Conservation (phyloP, 495 filamentous ascomycete species). For the Chaetomium tenue region DNA sequence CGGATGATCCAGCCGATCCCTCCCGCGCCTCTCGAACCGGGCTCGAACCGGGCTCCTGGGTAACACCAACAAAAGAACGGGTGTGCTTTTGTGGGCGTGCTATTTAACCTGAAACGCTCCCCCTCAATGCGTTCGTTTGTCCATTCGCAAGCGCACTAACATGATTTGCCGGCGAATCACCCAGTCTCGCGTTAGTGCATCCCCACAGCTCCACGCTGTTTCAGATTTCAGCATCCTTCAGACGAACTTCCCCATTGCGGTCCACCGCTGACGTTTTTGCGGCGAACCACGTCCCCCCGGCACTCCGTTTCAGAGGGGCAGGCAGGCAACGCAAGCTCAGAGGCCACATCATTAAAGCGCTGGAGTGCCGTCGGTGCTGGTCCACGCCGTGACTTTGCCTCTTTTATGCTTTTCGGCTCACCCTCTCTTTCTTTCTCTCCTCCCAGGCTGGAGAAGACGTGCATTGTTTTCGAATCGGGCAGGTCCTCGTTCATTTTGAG, state of each 20-base stretch:
- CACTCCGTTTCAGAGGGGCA: neutral
- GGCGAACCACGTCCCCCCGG: neutral
- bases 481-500: constrained; percentile 5
- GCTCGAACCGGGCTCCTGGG: too few species aligned
- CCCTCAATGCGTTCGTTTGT: neutral
- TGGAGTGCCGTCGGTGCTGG: neutral
- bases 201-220: neutral
- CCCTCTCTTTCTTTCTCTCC: neutral
- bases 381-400: neutral
- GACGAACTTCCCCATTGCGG: constrained; percentile 1
- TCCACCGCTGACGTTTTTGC: constrained; percentile 4
- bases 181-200: neutral
- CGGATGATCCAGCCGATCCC: neutral
- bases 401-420: neutral
- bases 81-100: neutral
- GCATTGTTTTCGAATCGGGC: neutral
- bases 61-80: neutral
- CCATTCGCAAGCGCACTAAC: neutral
- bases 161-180: neutral
- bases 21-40: neutral
- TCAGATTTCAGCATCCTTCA: constrained; percentile 9
- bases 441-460: neutral
- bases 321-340: too few species aligned
- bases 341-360: neutral
- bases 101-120: constrained; percentile 15